Percentiles rank a stretch among this genome's conserved stretches.
Conservation (phyloP, 1,139 yeast genomes). For the Sugiyamaella grinbergsii region DNA sequence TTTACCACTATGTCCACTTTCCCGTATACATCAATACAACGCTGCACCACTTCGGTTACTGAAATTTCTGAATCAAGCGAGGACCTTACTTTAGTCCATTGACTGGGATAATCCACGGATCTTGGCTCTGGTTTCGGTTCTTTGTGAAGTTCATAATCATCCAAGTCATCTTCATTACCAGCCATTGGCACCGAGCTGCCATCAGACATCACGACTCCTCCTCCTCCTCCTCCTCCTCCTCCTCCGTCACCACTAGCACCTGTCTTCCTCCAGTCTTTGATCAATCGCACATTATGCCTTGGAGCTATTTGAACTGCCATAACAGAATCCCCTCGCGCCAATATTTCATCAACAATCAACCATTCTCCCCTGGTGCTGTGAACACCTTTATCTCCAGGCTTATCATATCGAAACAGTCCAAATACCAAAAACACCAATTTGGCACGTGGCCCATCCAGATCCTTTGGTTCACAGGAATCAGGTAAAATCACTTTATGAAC, state of each 20-base stretch:
- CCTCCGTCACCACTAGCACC: conserved; percentile 1
- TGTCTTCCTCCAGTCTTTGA: background rate
- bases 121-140: conserved; percentile 14
- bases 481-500: conserved; percentile 14
- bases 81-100: conserved; percentile 10
- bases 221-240: background rate
- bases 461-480: conserved; percentile 17
- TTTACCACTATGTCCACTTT: conserved; percentile 24
- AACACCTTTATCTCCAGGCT: conserved; percentile 3
- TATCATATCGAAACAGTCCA: conserved; percentile 15
- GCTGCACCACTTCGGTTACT: conserved; percentile 20
- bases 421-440: conserved; percentile 15
- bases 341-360: conserved; percentile 19
- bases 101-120: conserved; percentile 4
- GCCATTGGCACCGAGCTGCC: too few relatives aligned
- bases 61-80: conserved; percentile 18
- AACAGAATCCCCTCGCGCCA: conserved; percentile 16
- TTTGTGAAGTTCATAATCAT: conserved; percentile 11
- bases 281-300: conserved; percentile 15
- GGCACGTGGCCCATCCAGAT: background rate
- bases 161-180: background rate
- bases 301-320: conserved; percentile 18
- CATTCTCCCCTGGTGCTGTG: conserved; percentile 19
- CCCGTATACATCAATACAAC: conserved; percentile 22
- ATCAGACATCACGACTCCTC: too few relatives aligned